Evolutionary conservation across 1,139 yeast species (phyloP).

Genomic region (Hansenula anomala): DNA sequence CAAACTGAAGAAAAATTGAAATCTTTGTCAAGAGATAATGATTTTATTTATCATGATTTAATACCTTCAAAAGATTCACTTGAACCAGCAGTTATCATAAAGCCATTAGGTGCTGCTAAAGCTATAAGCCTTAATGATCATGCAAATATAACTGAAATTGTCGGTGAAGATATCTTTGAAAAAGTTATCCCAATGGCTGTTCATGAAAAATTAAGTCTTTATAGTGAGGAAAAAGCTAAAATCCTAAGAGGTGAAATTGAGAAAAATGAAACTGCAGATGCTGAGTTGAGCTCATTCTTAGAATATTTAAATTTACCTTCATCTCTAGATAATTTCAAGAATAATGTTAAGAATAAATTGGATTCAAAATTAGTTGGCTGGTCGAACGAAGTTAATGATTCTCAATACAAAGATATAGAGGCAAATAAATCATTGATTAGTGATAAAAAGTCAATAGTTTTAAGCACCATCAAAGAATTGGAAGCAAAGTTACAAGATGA

Average conservation of each 20-base stretch:
- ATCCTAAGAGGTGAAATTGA: constrained; percentile 73
- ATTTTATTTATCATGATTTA: constrained; percentile 76
- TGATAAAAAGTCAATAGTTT: constrained; percentile 36
- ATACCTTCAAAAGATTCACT: constrained; percentile 59
- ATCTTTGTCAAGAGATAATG: constrained; percentile 72
- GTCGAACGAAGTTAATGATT: constrained; percentile 21
- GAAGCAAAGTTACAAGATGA: constrained; percentile 35
- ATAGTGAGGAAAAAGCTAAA: constrained; percentile 86
- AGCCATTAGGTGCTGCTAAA: constrained; percentile 76
- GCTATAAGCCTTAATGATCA: constrained; percentile 46
- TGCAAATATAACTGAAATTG: constrained; percentile 44
- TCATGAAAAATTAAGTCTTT: constrained; percentile 80
- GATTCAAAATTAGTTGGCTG: constrained; percentile 19
- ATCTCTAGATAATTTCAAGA: constrained; percentile 52
- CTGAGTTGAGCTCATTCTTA: constrained; percentile 71
- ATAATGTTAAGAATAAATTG: constrained; percentile 24
- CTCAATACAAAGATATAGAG: constrained; percentile 24
- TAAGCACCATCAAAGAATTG: constrained; percentile 33
- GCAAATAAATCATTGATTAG: constrained; percentile 22
- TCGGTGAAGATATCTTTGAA: constrained; percentile 58
- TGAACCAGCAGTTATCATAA: constrained; percentile 41
- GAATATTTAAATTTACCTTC: constrained; percentile 78
- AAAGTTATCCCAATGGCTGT: constrained; percentile 83
- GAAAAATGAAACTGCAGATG: constrained; percentile 70
- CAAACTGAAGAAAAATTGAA: constrained; percentile 24